Base-by-base conservation (phyloP, 805 yeast species). In the Starmerella tilneyi region DNA sequence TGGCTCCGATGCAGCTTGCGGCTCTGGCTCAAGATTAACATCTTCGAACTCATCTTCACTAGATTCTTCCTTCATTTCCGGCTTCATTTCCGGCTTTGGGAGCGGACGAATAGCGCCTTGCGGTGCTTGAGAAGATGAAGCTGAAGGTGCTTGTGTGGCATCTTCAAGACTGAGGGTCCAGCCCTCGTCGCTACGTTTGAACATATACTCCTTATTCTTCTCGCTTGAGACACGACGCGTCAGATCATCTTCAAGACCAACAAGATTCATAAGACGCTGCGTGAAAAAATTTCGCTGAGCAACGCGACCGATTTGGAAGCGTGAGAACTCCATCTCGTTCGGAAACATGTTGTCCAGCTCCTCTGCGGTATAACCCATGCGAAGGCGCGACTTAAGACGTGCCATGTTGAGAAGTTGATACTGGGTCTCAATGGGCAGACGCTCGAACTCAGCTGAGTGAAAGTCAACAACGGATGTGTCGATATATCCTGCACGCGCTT, bases 341-440 rank as follows among this genome's bases (percentile, higher is more conserved):
- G 96, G 94, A 56, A 89, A 92, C 44, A 85, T 65, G 4, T 74
- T 66, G 52, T 84, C 83, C 28, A 92, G 67, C 57, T 92, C 96
- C n/a, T 83, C 86, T 46, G 86, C 84, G 0, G 89, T 71, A 58
- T 83, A 88, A 1, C 99, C 99, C 94, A 92, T 80, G 65, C 99
- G 77, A 59, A 92, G 71, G 47, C 99, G 67, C 0, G 96, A 88
- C 50, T 85, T 73, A 21, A 86, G 65, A 46, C 99, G 63, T 13
- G 94, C 71, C 48, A 84, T 84, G 9, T 92, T 84, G 11, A 92
- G 65, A 3, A 85, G 75, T 74, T 86, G 84, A 59, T 92, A 92
- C 59, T 86, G 96, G 0, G 94, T 79, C 0, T 86, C 75, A 41
- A 79, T 66, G 0, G 98, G 95, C n/a, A 92, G 65, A 17, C 71